These are phyloP conservation scores for Fistulinella staudtii DNA, from an alignment of 1,284 basidiomycete genomes.

Conservation along the genomic window DNA sequence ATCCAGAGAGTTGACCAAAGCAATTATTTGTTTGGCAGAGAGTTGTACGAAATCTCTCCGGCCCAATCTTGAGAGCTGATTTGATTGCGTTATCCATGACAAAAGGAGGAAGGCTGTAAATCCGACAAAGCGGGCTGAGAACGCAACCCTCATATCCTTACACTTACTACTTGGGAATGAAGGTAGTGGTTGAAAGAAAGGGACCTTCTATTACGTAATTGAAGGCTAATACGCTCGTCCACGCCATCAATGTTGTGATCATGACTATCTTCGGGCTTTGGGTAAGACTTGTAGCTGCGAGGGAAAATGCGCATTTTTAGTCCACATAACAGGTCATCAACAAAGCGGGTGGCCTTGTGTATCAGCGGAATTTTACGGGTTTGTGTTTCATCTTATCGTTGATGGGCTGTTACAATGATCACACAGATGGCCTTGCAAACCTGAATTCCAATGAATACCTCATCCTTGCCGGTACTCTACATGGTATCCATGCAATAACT, in stretches of 20 bases:
- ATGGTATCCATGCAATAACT: conserved; percentile 98
- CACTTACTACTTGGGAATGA: too few relatives aligned
- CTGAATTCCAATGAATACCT: conserved; percentile 96
- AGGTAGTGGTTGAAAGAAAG: too few relatives aligned
- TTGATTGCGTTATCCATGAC: conserved; percentile 23
- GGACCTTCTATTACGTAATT: too few relatives aligned
- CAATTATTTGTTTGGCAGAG: conserved; percentile 47
- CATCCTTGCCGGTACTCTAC: conserved; percentile 93
- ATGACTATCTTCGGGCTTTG: conserved; percentile 82
- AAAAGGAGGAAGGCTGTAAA: conserved; percentile 17
- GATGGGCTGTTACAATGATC: conserved; percentile 10
- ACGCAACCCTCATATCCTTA: conserved; percentile 22
- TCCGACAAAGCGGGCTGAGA: conserved; percentile 2
- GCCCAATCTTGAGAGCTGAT: conserved; percentile 31
- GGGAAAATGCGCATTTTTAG: conserved; percentile 1
- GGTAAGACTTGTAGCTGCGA: conserved; percentile 42
- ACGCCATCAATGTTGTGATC: too few relatives aligned
- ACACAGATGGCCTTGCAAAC: conserved; percentile 77
- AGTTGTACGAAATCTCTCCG: conserved; percentile 47
- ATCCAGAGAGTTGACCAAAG: conserved; percentile 53
- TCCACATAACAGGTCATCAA: conserved; percentile 77
- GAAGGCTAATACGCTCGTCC: too few relatives aligned
- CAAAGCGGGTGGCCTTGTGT: conserved; percentile 97
- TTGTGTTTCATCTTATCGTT: conserved; percentile 19
- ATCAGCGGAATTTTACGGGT: conserved; percentile 90